Base-by-base conservation (phyloP, 495 filamentous ascomycete species). In the Letharia lupina region DNA sequence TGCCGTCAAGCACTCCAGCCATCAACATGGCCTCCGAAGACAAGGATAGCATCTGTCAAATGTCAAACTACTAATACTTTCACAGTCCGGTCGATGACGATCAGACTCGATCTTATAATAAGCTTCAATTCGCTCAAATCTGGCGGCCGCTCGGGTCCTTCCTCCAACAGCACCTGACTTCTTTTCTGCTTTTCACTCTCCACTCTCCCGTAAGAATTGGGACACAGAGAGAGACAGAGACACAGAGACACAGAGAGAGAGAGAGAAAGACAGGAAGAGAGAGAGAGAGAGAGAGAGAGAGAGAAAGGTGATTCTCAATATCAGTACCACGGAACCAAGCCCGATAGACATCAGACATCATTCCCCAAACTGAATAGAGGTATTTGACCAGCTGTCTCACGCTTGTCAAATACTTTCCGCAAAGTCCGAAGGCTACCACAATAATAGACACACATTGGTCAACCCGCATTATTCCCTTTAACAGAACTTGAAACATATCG, bases 61-160 rank as follows among this genome's bases (percentile, higher is more conserved):
- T 65, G 63, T 65, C 63, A 65, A n/a, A 59, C 63, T 65, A 65
- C 52, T 23, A 4, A 65, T 65, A 65, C 40, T 20, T 39, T 57
- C 63, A 44, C 16, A n/a, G 48, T 64, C 62, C 62, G 48, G 62
- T 35, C 7, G 50, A 56, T 56, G 62, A 64, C 62, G 39, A 64
- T 64, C 50, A 54, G 33, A 64, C 23, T 31, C 28, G n/a, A 33
- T 50, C 47, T 54, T 31, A 18, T 37, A 56, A 33, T 54, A 64
- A 33, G 39, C 52, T 54, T 64, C 37, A 42, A 56, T 28, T 56
- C 52, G 52, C 52, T 56, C 52, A 18, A 13, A 2, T 56, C 52
- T 31, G 23, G 23, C 28, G 23, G 50, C 9, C n/a, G 23, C 50
- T 54, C 50, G 50, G 50, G n/a, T 54, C 28, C 50, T 54, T 54